phyloP scores from a whole-genome alignment of 2,329 filamentous ascomycete genomes.

The Cordyceps militaris region DNA sequence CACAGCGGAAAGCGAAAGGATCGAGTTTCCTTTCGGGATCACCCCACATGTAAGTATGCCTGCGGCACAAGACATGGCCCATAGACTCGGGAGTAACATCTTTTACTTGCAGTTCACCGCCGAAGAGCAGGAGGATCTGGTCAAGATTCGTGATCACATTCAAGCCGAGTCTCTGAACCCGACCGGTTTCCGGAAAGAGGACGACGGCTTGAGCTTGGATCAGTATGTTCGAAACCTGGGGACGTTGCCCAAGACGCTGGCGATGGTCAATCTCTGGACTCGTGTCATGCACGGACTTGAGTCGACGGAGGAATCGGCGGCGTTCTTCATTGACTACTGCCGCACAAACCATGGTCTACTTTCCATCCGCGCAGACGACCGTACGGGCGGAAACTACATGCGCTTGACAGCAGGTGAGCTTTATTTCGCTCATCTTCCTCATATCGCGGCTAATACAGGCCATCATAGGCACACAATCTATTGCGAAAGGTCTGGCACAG shows the following conservation, averaged over 20 bases:
- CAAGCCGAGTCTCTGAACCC: not conserved
- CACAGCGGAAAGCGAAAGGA: not conserved
- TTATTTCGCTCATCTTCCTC: too few species aligned
- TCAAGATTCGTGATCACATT: not conserved
- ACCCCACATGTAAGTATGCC: not conserved
- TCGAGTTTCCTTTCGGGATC: not conserved
- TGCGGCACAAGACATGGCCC: not conserved
- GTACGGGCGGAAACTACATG: constrained; percentile 28
- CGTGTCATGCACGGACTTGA: constrained; percentile 32
- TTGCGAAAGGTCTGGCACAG: too few species aligned
- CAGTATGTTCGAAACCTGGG: constrained; percentile 16
- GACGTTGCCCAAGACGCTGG: constrained; percentile 23
- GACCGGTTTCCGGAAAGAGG: not conserved
- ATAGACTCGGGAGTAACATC: too few species aligned
- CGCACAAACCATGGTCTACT: constrained; percentile 28
- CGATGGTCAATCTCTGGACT: constrained; percentile 31
- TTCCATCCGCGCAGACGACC: constrained; percentile 28
- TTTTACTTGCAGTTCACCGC: not conserved
- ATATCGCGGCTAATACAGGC: too few species aligned
- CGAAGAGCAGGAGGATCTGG: not conserved
- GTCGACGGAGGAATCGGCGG: constrained; percentile 29
- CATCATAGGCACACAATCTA: too few species aligned
- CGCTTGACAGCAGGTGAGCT: not conserved
- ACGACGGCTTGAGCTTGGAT: too few species aligned
- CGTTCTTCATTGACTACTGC: constrained; percentile 33